These are phyloP conservation scores for Hymenoscyphus albidus DNA, from an alignment of 2,329 filamentous ascomycete genomes.

Conservation along the genomic window DNA sequence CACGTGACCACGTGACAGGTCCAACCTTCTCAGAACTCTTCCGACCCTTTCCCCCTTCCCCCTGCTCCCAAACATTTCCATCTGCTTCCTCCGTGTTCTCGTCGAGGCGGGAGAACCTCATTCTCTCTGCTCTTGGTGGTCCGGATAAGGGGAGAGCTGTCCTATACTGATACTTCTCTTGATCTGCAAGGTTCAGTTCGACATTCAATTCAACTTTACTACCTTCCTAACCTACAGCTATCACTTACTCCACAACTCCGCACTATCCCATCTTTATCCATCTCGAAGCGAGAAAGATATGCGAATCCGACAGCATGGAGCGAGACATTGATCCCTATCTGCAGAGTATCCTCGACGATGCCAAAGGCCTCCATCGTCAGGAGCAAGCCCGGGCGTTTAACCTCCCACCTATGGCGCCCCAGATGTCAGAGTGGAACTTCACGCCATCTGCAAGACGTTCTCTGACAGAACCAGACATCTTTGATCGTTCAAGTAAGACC, in stretches of 20 bases:
- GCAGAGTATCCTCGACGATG: constrained; percentile 27
- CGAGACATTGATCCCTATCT: constrained; percentile 20
- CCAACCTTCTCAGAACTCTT: neutral
- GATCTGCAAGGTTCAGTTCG: neutral
- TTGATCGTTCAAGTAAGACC: constrained; percentile 17
- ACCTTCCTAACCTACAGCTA: neutral
- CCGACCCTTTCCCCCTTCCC: neutral
- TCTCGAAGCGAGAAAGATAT: neutral
- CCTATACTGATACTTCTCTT: neutral
- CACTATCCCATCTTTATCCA: neutral
- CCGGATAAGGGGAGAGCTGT: neutral
- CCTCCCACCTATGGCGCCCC: constrained; percentile 13
- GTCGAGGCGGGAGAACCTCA: neutral
- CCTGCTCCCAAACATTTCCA: neutral
- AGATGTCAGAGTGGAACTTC: constrained; percentile 16
- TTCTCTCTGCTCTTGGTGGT: neutral
- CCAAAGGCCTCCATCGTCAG: constrained; percentile 12
- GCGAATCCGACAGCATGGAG: constrained; percentile 17
- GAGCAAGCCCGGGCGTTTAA: constrained; percentile 8
- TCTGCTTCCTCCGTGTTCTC: neutral
- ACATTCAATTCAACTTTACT: neutral
- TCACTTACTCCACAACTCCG: neutral
- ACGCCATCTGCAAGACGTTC: constrained; percentile 11
- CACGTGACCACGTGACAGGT: neutral
- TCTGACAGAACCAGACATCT: constrained; percentile 10